These are phyloP conservation scores for Quercus aquifolioides DNA, from an alignment of 306 rosid species.

Conservation along the genomic window DNA sequence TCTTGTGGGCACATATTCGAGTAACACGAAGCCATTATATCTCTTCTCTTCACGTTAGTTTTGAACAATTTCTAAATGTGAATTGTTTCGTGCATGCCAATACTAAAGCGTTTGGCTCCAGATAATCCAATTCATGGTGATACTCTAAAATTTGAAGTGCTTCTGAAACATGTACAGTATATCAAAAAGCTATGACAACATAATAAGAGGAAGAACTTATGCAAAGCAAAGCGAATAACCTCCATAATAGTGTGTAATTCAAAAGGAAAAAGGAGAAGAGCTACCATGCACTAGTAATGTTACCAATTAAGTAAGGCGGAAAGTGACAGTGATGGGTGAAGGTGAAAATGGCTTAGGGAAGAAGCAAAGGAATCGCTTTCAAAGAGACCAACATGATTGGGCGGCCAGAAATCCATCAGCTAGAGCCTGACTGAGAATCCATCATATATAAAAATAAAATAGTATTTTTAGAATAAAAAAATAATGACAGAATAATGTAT, in stretches of 20 bases:
- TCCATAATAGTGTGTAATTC: conserved; percentile 21
- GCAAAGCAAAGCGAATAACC: conserved; percentile 20
- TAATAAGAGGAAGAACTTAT: not conserved
- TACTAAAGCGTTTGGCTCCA: not conserved
- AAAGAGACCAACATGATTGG: conserved; percentile 39
- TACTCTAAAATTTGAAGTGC: not conserved
- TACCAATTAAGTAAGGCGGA: conserved; percentile 43
- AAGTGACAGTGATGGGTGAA: conserved; percentile 29
- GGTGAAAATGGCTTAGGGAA: conserved; percentile 67
- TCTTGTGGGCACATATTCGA: not conserved
- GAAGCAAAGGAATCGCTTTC: conserved; percentile 74
- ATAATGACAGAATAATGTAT: conserved; percentile 39
- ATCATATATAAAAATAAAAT: not conserved
- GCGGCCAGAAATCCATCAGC: conserved; percentile 39
- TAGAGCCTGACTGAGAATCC: conserved; percentile 31
- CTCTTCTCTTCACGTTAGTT: not conserved
- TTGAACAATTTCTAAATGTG: not conserved
- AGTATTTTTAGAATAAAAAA: not conserved
- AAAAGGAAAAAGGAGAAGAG: conserved; percentile 17
- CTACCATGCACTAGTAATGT: conserved; percentile 10
- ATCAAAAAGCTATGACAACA: not conserved
- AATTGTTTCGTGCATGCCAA: not conserved
- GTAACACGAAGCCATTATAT: not conserved
- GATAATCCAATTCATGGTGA: not conserved
- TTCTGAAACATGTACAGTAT: not conserved